Conservation (phyloP, 2,329 filamentous ascomycete genomes). For the Botrytis elliptica region DNA sequence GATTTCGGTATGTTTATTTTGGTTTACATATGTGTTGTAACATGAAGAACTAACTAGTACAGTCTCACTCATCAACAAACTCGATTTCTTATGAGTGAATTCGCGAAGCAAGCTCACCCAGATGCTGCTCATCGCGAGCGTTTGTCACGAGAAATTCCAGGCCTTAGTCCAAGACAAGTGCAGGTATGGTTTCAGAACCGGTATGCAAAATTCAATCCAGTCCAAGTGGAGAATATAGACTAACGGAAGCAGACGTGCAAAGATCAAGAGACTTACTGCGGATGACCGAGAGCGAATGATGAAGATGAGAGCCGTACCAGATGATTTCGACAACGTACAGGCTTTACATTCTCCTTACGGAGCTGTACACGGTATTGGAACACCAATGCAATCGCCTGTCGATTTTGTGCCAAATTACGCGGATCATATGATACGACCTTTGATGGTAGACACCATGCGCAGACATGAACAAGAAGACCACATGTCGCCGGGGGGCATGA, state of each 20-base stretch:
- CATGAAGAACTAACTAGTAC: slow-evolving; percentile 39
- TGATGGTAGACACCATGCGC: slow-evolving; percentile 67
- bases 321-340: slow-evolving; percentile 69
- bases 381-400: slow-evolving; percentile 38
- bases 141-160: slow-evolving; percentile 85
- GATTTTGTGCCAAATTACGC: slow-evolving; percentile 49
- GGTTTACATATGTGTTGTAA: slow-evolving; percentile 4
- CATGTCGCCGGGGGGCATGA: slow-evolving; percentile 65
- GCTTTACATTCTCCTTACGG: slow-evolving; percentile 67
- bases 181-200: slow-evolving; percentile 99
- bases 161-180: slow-evolving; percentile 85
- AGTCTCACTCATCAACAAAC: slow-evolving; percentile 96
- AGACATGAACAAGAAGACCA: slow-evolving; percentile 63
- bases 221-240: background rate
- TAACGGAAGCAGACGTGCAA: slow-evolving; percentile 55
- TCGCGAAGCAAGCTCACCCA: slow-evolving; percentile 89
- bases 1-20: slow-evolving; percentile 62
- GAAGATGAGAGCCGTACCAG: slow-evolving; percentile 68
- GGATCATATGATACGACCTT: slow-evolving; percentile 57
- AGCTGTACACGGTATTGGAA: slow-evolving; percentile 44
- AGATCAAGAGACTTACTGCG: slow-evolving; percentile 69
- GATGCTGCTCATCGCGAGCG: slow-evolving; percentile 88
- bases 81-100: slow-evolving; percentile 96
- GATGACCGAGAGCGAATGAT: slow-evolving; percentile 70
- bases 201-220: slow-evolving; percentile 50